Evolutionary conservation across 106 monocot genomes (phyloP), one percentile per base, ranked within the genome.

Genomic region (Platanthera zijinensis): DNA sequence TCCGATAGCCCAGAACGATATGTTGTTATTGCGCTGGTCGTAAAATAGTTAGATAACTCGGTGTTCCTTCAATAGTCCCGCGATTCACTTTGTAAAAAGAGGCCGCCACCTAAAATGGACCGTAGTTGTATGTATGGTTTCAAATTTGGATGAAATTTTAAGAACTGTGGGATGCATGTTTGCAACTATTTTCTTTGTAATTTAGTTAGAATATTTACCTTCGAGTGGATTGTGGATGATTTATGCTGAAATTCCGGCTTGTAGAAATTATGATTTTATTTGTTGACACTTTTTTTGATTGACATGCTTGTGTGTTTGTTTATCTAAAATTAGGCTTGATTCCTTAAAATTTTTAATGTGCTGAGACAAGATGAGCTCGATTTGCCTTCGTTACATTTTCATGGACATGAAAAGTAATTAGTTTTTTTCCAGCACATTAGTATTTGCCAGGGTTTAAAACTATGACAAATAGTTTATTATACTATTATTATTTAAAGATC

Each of bases 1-100:
- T 85, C 94, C 74, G 91, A 99, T 50, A 99, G 94, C 86, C 91
- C 97, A 51, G 97, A 99, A 56, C 94, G 94, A 94, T 99, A 74
- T 79, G 82, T 39, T 77, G 76, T 70, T 70, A 70, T 70, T 30
- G 14, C 46, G 69, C 72, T n/a, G n/a, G n/a, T 6, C 47, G 3
- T 70, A 70, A n/a, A 15, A 48, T 70, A n/a, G 6, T 70, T 14
- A 30, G 11, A 10, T 70, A 6, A 70, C 1, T 12, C 47, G 25
- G 25, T 25, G 25, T 25, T 25, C 25, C 25, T 25, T 25, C 25
- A 25, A 25, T 0, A 25, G 25, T 25, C 25, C 25, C 25, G 25
- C 25, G 25, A 25, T 25, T 25, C 25, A 25, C 25, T 25, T 25
- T 25, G 25, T 25, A 25, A 25, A 25, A 25, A 25, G 25, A 25